phyloP scores from a whole-genome alignment of 177 flowering plant species.

The Vitis hybrid region DNA sequence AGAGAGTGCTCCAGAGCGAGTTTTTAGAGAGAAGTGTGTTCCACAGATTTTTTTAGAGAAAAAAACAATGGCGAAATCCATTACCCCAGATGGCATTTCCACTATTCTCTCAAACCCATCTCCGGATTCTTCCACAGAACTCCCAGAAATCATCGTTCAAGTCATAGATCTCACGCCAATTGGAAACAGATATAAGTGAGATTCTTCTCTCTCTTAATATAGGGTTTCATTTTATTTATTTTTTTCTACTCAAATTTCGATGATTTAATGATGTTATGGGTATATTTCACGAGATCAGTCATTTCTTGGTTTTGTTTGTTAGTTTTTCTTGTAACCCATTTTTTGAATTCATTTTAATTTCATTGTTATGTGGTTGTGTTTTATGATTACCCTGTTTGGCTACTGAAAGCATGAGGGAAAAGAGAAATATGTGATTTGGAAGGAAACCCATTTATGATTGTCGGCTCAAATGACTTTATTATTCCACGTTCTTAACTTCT shows the following conservation, averaged over 20 bases:
- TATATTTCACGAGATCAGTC: neutral
- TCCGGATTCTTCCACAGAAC: slow-evolving; percentile 57
- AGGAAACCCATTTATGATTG: neutral
- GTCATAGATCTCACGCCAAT: slow-evolving; percentile 73
- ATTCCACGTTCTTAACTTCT: too few species aligned
- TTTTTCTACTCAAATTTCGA: neutral
- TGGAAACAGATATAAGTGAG: slow-evolving; percentile 81
- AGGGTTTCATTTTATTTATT: neutral
- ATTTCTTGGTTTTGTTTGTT: neutral
- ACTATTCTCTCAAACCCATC: slow-evolving; percentile 66
- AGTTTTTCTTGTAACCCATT: neutral
- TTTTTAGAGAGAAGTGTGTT: neutral
- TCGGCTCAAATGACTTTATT: neutral
- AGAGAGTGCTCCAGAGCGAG: slow-evolving; percentile 4
- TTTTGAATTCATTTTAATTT: too few species aligned
- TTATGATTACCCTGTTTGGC: neutral
- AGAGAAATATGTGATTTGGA: neutral
- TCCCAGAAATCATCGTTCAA: slow-evolving; percentile 72
- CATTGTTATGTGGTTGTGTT: too few species aligned
- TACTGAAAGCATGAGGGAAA: neutral
- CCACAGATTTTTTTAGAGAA: neutral
- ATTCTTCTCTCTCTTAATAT: neutral
- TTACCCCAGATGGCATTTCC: slow-evolving; percentile 70
- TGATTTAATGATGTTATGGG: neutral
- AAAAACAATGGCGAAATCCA: slow-evolving; percentile 27